A percentile compares a stretch with the other conserved stretches of the same genome.
phyloP scores from a whole-genome alignment of 768 basidiomycete genomes.

The Xerocomus potaroensis region DNA sequence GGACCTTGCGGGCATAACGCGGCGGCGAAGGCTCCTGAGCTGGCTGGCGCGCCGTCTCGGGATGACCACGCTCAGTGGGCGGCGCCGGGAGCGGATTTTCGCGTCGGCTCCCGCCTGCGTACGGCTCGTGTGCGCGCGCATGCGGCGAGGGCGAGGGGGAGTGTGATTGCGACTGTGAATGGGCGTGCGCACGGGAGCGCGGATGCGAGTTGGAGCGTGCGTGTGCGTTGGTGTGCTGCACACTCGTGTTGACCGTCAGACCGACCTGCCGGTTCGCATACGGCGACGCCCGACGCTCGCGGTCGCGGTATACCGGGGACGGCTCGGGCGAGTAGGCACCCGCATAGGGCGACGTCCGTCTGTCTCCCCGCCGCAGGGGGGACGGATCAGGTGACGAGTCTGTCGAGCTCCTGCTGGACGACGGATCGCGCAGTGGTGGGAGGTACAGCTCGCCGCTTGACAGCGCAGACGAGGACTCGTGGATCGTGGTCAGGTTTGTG shows the following conservation, averaged over 20 bases:
- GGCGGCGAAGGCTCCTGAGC: conserved; percentile 29
- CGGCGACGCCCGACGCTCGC: conserved; percentile 21
- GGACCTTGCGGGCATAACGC: conserved; percentile 32
- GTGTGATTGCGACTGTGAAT: conserved; percentile 2
- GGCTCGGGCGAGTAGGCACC: conserved; percentile 23
- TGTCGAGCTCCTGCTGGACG: conserved; percentile 6
- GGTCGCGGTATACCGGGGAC: conserved; percentile 23
- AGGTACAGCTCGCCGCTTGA: conserved; percentile 27
- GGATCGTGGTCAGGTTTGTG: conserved; percentile 26
- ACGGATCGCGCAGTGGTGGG: conserved; percentile 20
- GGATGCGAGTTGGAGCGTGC: neutral
- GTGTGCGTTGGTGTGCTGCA: neutral
- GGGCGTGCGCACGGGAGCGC: neutral
- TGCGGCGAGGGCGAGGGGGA: conserved; percentile 16
- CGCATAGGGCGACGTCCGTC: conserved; percentile 21
- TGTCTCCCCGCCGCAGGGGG: conserved; percentile 22
- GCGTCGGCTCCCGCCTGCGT: conserved; percentile 10
- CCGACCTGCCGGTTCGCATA: conserved; percentile 11
- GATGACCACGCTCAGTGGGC: conserved; percentile 21
- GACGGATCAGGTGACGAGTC: conserved; percentile 28
- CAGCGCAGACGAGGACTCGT: conserved; percentile 16
- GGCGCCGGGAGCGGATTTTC: conserved; percentile 30
- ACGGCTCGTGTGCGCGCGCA: conserved; percentile 8
- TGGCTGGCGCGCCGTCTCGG: conserved; percentile 26
- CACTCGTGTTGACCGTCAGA: neutral